Evolutionary conservation across 2,329 filamentous ascomycete species (phyloP).

Genomic region (Claviceps africana): DNA sequence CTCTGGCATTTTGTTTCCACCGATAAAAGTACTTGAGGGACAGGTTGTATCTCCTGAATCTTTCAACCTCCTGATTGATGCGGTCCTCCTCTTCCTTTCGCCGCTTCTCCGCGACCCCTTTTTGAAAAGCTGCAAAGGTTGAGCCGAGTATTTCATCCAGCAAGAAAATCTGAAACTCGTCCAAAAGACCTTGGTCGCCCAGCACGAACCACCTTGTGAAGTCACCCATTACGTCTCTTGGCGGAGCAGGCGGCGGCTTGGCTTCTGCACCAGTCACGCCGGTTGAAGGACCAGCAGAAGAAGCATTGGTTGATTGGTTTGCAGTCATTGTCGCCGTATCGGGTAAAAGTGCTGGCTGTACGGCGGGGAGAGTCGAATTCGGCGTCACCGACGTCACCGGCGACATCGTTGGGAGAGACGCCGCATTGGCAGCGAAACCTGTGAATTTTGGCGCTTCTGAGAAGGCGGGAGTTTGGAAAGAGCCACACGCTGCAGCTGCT

Average conservation of each 20-base stretch:
- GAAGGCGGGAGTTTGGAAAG: neutral
- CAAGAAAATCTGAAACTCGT: slow-evolving; percentile 33
- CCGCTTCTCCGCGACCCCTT: slow-evolving; percentile 26
- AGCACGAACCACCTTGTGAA: slow-evolving; percentile 41
- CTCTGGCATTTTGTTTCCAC: slow-evolving; percentile 37
- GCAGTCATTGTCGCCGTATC: neutral
- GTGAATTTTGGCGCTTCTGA: neutral
- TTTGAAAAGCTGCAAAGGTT: slow-evolving; percentile 26
- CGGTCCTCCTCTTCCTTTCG: slow-evolving; percentile 34
- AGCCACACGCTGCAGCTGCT: neutral
- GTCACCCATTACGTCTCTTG: slow-evolving; percentile 30
- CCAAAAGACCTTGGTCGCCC: slow-evolving; percentile 38
- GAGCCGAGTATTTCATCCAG: slow-evolving; percentile 30
- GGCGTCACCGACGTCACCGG: neutral
- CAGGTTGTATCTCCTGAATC: slow-evolving; percentile 36
- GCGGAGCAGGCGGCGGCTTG: neutral
- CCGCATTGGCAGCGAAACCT: neutral
- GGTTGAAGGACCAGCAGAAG: neutral
- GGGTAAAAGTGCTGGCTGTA: neutral
- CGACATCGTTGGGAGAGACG: neutral
- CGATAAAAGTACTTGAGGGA: slow-evolving; percentile 41
- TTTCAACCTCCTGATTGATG: slow-evolving; percentile 30
- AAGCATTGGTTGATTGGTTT: neutral
- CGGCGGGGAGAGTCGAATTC: neutral
- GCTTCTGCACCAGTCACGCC: neutral